Evolutionary conservation across 108 stramenopile genomes (phyloP), one percentile per base, ranked within the genome.

Genomic region (Tribonema minus): DNA sequence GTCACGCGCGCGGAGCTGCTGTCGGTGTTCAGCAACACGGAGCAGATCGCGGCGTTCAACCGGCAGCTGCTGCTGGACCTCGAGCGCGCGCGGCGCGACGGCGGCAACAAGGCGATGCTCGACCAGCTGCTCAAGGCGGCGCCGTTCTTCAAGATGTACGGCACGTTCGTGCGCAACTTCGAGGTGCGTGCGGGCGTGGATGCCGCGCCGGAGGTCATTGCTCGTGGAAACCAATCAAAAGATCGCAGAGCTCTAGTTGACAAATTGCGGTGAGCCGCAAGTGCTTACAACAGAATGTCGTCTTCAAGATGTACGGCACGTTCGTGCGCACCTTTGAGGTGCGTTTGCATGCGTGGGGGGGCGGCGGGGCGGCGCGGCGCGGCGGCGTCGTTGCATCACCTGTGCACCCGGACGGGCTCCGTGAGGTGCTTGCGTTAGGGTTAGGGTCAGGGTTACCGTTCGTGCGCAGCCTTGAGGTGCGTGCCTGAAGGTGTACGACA

Each of bases 81-180:
- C 3, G 5, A 32, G 26, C 67, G 25, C 12, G 69, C 69, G 36
- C 35, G 59, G 26, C 58, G 69, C 4, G 69, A 23, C n/a, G 25
- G 34, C 9, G 29, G 29, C 34, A 20, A 23, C 1, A 12, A 15
- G 41, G 68, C n/a, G 26, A 64, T 75, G 74, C 37, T 66, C 1
- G 64, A 64, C 7, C 64, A 41, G 23, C 66, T 75, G 27, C 74
- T 75, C 74, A 75, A 77, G 37, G 36, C 71, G 6, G 80, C 83
- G 9, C 80, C 73, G 29, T 84, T 82, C 68, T 76, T 84, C 66
- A 84, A 84, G 74, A 81, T 84, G 83, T 84, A 84, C 39, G 68
- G 74, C 31, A 28, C 27, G 64, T 84, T 82, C 80, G 38, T 70
- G 31, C 75, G 66, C 38, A 84, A 84, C 80, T 84, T 71, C 74